Base-by-base conservation (phyloP, 148 eudicot species). In the Amaranthus cruentus region DNA sequence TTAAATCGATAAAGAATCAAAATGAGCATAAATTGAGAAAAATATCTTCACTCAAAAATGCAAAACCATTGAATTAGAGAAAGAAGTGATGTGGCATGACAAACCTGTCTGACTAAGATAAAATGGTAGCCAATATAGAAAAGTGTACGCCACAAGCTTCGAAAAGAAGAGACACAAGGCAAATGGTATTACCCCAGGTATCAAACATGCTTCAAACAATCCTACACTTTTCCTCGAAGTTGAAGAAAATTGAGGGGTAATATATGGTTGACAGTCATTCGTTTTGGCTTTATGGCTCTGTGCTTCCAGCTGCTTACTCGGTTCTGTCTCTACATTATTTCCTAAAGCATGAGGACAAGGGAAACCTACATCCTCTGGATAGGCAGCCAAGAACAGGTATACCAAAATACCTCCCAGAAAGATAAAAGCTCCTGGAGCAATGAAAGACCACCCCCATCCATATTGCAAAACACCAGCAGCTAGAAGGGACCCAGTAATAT, bases 371-470 rank as follows among this genome's bases (percentile, higher is more conserved):
- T 90, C 97, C 83, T 95, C 98, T 11, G 98, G 98, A 82, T 91
- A 91, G 48, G 96, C 98, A 73, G 96, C 80, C 82, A 95, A 81
- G 77, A 90, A 95, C 61, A 91, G 47, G 73, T 80, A 95, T 43
- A 95, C 92, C 14, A 95, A 10, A 67, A 95, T 69, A 12, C 98
- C 98, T 3, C 86, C 91, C 5, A 88, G 3, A 75, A 84, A 72
- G 4, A 95, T 95, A 43, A 95, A 83, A 38, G 76, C 80, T 2
- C 93, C 98, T 0, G 98, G 93, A 72, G 84, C 75, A 62, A 95
- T 88, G 77, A 90, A 91, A 64, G 93, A 89, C 98, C 97, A 95
- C 49, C 98, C 98, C 98, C 98, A 95, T 11, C 98, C 98, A 64
- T 88, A 87, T 9, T 95, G 75, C 76, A 95, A 82, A 65, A 95